These are phyloP conservation scores for Taphrina populina DNA, from an alignment of 1,139 yeast genomes.

Conservation along the genomic window DNA sequence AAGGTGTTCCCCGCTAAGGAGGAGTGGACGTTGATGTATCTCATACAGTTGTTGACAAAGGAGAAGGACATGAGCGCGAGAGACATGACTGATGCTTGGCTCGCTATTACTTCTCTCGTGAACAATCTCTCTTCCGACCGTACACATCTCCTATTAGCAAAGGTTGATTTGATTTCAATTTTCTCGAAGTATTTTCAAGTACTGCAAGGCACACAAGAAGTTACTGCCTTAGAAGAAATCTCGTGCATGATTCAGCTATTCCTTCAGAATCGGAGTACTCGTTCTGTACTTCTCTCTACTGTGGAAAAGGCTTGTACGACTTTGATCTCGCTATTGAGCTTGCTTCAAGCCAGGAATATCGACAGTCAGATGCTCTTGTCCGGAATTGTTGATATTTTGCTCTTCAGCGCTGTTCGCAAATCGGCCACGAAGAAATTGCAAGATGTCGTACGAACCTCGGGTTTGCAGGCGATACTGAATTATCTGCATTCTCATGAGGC, in stretches of 20 bases:
- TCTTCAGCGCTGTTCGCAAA: neutral
- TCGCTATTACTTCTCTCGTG: neutral
- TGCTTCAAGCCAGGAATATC: no score
- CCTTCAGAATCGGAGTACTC: neutral
- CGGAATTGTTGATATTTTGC: neutral
- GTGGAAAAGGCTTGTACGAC: no score
- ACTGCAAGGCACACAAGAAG: neutral
- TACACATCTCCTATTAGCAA: neutral
- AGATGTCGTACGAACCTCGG: neutral
- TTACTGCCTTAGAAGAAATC: neutral
- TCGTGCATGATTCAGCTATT: neutral
- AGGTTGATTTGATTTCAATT: neutral
- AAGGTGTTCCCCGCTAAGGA: conserved; percentile 2
- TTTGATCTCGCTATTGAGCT: no score
- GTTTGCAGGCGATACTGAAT: neutral
- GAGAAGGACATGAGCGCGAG: neutral
- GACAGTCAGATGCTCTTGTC: no score
- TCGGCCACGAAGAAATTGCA: neutral
- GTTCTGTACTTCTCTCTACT: no score
- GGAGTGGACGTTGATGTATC: conserved; percentile 6
- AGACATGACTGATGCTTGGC: neutral
- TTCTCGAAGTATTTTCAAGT: neutral
- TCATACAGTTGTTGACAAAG: neutral
- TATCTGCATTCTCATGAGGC: neutral
- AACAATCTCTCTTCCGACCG: neutral